Conservation (phyloP, 345 rosid species). For the Pugionium dolabratum region DNA sequence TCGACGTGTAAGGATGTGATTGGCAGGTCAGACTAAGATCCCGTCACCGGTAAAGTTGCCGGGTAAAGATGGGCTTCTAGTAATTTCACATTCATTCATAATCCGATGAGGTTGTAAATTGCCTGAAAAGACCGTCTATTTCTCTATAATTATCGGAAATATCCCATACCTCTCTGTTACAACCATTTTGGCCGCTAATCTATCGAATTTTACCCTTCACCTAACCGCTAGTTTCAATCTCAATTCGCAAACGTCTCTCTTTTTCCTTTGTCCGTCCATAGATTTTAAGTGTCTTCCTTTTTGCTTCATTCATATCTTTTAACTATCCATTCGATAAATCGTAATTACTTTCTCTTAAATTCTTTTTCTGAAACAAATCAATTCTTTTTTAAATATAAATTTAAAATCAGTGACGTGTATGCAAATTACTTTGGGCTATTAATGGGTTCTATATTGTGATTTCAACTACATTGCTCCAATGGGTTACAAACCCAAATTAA, state of each 20-base stretch:
- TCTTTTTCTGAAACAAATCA: neutral
- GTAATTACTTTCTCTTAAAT: neutral
- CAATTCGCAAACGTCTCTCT: too few species aligned
- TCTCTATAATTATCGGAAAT: constrained; percentile 36
- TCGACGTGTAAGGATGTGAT: constrained; percentile 42
- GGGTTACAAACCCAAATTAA: constrained; percentile 5
- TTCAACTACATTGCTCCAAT: neutral
- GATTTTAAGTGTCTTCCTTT: constrained; percentile 15
- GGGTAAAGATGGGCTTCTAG: constrained; percentile 28
- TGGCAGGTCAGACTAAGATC: constrained; percentile 37
- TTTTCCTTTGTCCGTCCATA: constrained; percentile 16
- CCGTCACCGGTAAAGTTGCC: constrained; percentile 61
- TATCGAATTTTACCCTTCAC: constrained; percentile 34
- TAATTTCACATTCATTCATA: constrained; percentile 26
- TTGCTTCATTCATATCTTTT: neutral
- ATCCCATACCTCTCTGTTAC: constrained; percentile 8
- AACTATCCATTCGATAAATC: neutral
- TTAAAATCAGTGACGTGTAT: constrained; percentile 11
- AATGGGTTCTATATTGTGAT: neutral
- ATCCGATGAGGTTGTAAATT: constrained; percentile 31
- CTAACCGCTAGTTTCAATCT: constrained; percentile 14
- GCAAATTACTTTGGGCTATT: neutral
- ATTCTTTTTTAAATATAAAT: neutral
- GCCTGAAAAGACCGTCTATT: constrained; percentile 50
- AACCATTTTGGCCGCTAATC: constrained; percentile 32